Percentiles rank a stretch among this genome's conserved stretches.
These are phyloP conservation scores for Sporothrix brasiliensis DNA, from an alignment of 2,329 filamentous ascomycete species.

Conservation along the genomic window DNA sequence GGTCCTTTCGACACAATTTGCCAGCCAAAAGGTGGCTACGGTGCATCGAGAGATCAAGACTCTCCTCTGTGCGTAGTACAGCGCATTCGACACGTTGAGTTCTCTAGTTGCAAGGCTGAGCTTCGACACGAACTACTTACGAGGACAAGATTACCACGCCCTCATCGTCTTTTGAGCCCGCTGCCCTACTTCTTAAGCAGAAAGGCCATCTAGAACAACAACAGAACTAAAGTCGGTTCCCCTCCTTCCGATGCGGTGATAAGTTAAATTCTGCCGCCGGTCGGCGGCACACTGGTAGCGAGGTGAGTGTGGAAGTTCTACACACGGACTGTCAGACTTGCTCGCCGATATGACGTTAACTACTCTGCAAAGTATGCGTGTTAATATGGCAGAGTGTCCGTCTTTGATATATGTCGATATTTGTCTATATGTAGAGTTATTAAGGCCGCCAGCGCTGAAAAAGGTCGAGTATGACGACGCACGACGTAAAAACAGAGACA, in stretches of 20 bases:
- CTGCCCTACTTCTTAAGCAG: background rate
- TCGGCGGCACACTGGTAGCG: background rate
- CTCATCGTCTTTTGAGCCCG: background rate
- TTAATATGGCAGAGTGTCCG: slow-evolving; percentile 6
- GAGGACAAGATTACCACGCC: background rate
- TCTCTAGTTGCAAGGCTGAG: too few species aligned
- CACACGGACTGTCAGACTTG: background rate
- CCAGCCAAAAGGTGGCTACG: too few species aligned
- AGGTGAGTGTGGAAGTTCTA: background rate
- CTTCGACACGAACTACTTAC: background rate
- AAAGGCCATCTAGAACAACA: slow-evolving; percentile 17
- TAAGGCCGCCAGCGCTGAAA: background rate
- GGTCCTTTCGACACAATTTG: too few species aligned
- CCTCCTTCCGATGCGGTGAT: background rate
- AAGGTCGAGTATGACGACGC: background rate
- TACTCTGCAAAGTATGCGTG: background rate
- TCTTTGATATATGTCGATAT: slow-evolving; percentile 7
- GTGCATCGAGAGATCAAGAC: too few species aligned
- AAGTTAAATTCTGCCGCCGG: background rate
- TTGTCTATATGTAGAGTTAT: slow-evolving; percentile 5
- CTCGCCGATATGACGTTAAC: background rate
- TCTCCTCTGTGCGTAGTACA: too few species aligned
- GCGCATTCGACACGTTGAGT: too few species aligned
- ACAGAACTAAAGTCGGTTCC: background rate
- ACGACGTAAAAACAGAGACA: background rate